A percentile compares a stretch with the other conserved stretches of the same genome.
Evolutionary conservation across 768 basidiomycete species (phyloP).

Genomic region (Tricholoma furcatifolium): DNA sequence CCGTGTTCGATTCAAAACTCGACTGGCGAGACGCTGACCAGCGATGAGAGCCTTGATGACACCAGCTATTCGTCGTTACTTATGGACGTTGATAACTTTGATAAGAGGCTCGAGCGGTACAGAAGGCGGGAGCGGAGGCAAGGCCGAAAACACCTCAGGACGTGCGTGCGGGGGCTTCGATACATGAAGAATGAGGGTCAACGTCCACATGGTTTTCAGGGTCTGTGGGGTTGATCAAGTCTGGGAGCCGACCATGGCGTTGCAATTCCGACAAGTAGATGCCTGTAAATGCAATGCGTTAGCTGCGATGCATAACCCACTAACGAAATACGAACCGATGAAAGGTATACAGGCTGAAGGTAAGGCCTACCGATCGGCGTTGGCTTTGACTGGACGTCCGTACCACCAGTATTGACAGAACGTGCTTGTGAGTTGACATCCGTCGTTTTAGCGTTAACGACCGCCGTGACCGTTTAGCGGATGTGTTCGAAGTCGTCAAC

Average conservation of each 20-base stretch:
- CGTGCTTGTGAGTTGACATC: slow-evolving; percentile 52
- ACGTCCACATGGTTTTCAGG: slow-evolving; percentile 67
- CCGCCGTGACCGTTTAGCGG: slow-evolving; percentile 59
- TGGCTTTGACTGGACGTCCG: slow-evolving; percentile 35
- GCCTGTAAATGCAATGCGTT: slow-evolving; percentile 37
- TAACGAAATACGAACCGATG: slow-evolving; percentile 52
- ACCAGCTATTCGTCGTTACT: slow-evolving; percentile 78
- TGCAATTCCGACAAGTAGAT: slow-evolving; percentile 75
- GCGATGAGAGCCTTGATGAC: slow-evolving; percentile 81
- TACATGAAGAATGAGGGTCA: slow-evolving; percentile 59
- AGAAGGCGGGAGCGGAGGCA: slow-evolving; percentile 69
- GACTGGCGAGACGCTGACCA: slow-evolving; percentile 79
- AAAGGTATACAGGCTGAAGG: slow-evolving; percentile 76
- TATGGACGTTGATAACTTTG: slow-evolving; percentile 89
- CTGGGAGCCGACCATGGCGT: slow-evolving; percentile 65
- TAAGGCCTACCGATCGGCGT: slow-evolving; percentile 33
- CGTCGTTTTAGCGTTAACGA: slow-evolving; percentile 65
- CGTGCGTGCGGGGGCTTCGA: slow-evolving; percentile 70
- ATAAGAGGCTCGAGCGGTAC: slow-evolving; percentile 85
- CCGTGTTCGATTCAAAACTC: no score
- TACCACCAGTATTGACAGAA: slow-evolving; percentile 46
- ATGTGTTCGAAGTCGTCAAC: slow-evolving; percentile 75
- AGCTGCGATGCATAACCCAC: not conserved
- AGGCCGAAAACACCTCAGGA: slow-evolving; percentile 75
- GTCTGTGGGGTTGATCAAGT: slow-evolving; percentile 80